These are phyloP conservation scores for Rhizopogon vinicolor DNA, from an alignment of 768 basidiomycete genomes.

Conservation along the genomic window DNA sequence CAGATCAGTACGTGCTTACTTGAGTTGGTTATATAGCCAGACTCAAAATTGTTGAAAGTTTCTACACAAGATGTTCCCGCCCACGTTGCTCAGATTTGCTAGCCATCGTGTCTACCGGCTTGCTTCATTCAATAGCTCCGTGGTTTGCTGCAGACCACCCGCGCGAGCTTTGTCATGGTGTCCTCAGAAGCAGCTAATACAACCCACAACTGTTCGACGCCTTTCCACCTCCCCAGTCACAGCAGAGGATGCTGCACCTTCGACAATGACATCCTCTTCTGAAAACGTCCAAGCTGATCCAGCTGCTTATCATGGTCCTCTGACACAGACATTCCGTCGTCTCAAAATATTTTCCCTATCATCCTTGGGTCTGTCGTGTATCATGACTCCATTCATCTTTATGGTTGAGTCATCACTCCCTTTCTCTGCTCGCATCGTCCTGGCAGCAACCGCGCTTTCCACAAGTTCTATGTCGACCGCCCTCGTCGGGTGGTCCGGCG, in stretches of 20 bases:
- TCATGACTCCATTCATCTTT: constrained; percentile 78
- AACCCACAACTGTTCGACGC: constrained; percentile 5
- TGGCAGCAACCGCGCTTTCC: constrained; percentile 66
- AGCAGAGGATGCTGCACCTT: background rate
- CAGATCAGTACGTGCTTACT: too few relatives aligned
- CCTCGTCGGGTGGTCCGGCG: constrained; percentile 65
- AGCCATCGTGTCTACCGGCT: background rate
- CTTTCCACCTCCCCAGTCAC: constrained; percentile 10
- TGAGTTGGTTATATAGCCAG: background rate
- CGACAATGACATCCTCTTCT: constrained; percentile 3
- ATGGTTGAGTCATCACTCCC: constrained; percentile 77
- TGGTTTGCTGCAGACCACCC: background rate
- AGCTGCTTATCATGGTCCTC: constrained; percentile 63
- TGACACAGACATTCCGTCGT: constrained; percentile 65
- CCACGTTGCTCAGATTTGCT: background rate
- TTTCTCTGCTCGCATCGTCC: constrained; percentile 55
- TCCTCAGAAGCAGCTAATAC: constrained; percentile 6
- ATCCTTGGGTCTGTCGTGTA: constrained; percentile 64
- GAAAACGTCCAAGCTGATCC: constrained; percentile 1
- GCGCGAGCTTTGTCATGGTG: background rate
- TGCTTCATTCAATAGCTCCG: background rate
- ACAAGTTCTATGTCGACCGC: constrained; percentile 73
- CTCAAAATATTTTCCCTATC: constrained; percentile 82
- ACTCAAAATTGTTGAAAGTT: too few relatives aligned
- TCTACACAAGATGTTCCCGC: background rate